phyloP scores from a whole-genome alignment of 805 yeast genomes.

The Blastobotrys mokoenaii region DNA sequence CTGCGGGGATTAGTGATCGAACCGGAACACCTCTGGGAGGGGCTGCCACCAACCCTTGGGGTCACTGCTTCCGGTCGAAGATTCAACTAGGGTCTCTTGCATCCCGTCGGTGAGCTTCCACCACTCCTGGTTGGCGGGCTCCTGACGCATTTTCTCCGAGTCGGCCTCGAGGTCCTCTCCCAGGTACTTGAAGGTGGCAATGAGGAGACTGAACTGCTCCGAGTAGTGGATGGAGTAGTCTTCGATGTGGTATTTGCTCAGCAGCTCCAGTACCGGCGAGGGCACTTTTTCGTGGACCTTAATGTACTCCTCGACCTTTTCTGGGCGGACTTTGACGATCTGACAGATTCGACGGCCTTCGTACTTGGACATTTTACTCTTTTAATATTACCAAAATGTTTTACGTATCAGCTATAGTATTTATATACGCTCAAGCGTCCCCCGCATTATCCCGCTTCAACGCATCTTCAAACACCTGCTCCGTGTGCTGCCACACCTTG shows the following conservation, averaged over 20 bases:
- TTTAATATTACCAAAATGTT: too few relatives aligned
- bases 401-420: too few relatives aligned
- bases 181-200: slow-evolving; percentile 33
- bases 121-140: slow-evolving; percentile 34
- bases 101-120: slow-evolving; percentile 34
- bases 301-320: slow-evolving; percentile 32
- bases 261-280: slow-evolving; percentile 28
- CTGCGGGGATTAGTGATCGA: slow-evolving; percentile 16
- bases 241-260: slow-evolving; percentile 32
- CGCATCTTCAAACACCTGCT: slow-evolving; percentile 11
- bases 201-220: slow-evolving; percentile 27
- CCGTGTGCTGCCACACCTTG: slow-evolving; percentile 21
- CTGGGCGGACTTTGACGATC: slow-evolving; percentile 33
- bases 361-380: slow-evolving; percentile 2
- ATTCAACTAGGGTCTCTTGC: slow-evolving; percentile 34
- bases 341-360: slow-evolving; percentile 35
- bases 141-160: slow-evolving; percentile 27
- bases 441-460: too few relatives aligned
- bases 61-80: slow-evolving; percentile 32
- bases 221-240: slow-evolving; percentile 35
- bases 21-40: slow-evolving; percentile 34
- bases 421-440: too few relatives aligned
- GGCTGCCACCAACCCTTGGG: slow-evolving; percentile 34
- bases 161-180: slow-evolving; percentile 34
- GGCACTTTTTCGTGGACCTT: slow-evolving; percentile 28